phyloP scores from a whole-genome alignment of 768 basidiomycete genomes.

The Mycena vulgaris region DNA sequence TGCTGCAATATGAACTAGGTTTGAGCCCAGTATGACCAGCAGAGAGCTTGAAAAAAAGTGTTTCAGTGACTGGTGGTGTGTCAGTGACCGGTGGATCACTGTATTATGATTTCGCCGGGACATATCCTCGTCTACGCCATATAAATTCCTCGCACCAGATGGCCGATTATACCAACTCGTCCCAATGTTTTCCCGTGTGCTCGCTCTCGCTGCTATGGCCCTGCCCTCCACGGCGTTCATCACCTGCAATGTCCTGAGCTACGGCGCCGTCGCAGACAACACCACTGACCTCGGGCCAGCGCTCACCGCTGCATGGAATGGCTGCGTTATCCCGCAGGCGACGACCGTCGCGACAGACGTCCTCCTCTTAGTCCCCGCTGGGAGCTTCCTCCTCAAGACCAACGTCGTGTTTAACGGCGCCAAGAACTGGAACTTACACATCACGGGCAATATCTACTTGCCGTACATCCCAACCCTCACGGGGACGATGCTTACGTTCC shows the following conservation, averaged over 20 bases:
- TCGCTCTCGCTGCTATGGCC: slow-evolving; percentile 13
- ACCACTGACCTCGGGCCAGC: slow-evolving; percentile 44
- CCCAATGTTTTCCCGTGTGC: neutral
- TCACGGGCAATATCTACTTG: slow-evolving; percentile 41
- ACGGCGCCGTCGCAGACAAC: slow-evolving; percentile 34
- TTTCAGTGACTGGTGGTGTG: no score
- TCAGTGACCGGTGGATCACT: no score
- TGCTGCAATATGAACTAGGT: no score
- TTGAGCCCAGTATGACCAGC: no score
- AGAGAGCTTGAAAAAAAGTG: no score
- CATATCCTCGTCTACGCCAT: neutral
- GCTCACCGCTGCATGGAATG: slow-evolving; percentile 39
- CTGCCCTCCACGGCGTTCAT: slow-evolving; percentile 30
- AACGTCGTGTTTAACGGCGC: slow-evolving; percentile 41
- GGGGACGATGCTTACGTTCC: slow-evolving; percentile 44
- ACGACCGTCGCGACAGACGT: slow-evolving; percentile 39
- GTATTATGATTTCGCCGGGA: neutral
- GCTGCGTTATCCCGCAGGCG: slow-evolving; percentile 40
- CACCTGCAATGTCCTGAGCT: slow-evolving; percentile 43
- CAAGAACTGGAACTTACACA: slow-evolving; percentile 42
- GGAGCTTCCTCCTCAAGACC: slow-evolving; percentile 39
- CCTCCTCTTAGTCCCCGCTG: slow-evolving; percentile 42
- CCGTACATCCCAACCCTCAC: slow-evolving; percentile 39
- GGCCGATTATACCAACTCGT: neutral
- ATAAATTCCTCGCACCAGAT: neutral